Percentiles rank a stretch among this genome's conserved stretches.
These are phyloP conservation scores for Metarhizium humberi DNA, from an alignment of 2,329 filamentous ascomycete genomes.

Conservation along the genomic window DNA sequence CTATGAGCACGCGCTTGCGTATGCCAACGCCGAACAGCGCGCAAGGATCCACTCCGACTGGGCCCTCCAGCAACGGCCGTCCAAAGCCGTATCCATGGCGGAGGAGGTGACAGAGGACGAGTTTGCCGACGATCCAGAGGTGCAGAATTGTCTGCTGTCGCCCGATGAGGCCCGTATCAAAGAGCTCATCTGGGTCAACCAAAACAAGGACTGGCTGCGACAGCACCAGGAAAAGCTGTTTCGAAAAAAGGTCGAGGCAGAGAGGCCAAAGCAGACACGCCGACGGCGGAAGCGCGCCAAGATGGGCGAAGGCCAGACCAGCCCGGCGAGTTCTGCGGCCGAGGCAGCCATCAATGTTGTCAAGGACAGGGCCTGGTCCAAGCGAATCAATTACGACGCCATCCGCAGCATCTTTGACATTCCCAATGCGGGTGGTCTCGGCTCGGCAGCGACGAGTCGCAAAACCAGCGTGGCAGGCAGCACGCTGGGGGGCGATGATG, in stretches of 20 bases:
- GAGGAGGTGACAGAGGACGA: constrained; percentile 68
- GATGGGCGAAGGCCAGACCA: constrained; percentile 56
- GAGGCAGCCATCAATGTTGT: constrained; percentile 62
- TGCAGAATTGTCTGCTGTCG: constrained; percentile 66
- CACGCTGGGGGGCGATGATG: constrained; percentile 25
- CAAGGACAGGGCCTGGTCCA: constrained; percentile 59
- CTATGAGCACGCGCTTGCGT: constrained; percentile 44
- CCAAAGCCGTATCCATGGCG: constrained; percentile 44
- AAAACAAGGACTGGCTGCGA: constrained; percentile 90
- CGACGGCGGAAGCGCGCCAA: constrained; percentile 45
- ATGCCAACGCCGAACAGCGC: constrained; percentile 48
- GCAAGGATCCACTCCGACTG: constrained; percentile 44
- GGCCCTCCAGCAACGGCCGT: constrained; percentile 38
- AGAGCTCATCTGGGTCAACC: constrained; percentile 87
- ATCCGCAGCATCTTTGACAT: constrained; percentile 49
- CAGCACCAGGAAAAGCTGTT: constrained; percentile 78
- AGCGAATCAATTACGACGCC: constrained; percentile 65
- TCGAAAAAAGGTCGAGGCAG: constrained; percentile 55
- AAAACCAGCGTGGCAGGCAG: constrained; percentile 30
- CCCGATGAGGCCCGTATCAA: constrained; percentile 71
- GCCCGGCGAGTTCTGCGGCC: constrained; percentile 56
- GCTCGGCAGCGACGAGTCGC: constrained; percentile 40
- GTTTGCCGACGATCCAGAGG: constrained; percentile 84
- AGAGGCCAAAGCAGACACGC: constrained; percentile 46
- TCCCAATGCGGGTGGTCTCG: constrained; percentile 32